These are phyloP conservation scores for Chytriomyces hyalinus DNA, from an alignment of 192 early-diverging fungal species.

Conservation along the genomic window DNA sequence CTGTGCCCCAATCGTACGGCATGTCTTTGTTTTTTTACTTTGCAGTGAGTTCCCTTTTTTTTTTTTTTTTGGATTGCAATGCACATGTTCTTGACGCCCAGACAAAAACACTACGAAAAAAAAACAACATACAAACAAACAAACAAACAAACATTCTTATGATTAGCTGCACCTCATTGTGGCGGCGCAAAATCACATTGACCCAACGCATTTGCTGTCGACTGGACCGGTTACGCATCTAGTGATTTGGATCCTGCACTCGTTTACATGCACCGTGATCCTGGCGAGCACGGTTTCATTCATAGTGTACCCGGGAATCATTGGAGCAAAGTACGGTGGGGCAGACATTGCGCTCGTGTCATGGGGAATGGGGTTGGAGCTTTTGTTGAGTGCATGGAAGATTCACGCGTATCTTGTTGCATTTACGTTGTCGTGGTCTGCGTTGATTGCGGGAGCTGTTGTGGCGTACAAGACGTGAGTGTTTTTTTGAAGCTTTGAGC, in stretches of 20 bases:
- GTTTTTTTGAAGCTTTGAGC: not conserved
- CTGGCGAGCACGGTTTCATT: conserved; percentile 7
- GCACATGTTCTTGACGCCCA: too few relatives aligned
- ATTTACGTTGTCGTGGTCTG: not conserved
- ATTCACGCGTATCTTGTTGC: not conserved
- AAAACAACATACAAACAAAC: too few relatives aligned
- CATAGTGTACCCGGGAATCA: not conserved
- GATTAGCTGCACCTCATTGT: conserved; percentile 9
- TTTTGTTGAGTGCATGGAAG: conserved; percentile 18
- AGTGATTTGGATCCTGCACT: conserved; percentile 17
- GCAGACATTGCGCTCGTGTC: not conserved
- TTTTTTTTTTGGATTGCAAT: not conserved
- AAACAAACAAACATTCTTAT: too few relatives aligned
- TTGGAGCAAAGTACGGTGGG: not conserved
- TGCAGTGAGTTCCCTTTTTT: not conserved
- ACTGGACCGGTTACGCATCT: conserved; percentile 7
- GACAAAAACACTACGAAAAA: not conserved
- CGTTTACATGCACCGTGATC: conserved; percentile 7
- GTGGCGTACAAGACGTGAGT: conserved; percentile 18
- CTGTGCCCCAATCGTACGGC: conserved; percentile 3
- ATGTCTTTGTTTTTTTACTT: conserved; percentile 18
- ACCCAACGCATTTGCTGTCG: not conserved
- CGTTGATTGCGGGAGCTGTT: conserved; percentile 5
- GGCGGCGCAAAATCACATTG: not conserved
- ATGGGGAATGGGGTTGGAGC: conserved; percentile 10